These are phyloP conservation scores for Termitomyces sp. DNA, from an alignment of 768 basidiomycete species.

Conservation along the genomic window DNA sequence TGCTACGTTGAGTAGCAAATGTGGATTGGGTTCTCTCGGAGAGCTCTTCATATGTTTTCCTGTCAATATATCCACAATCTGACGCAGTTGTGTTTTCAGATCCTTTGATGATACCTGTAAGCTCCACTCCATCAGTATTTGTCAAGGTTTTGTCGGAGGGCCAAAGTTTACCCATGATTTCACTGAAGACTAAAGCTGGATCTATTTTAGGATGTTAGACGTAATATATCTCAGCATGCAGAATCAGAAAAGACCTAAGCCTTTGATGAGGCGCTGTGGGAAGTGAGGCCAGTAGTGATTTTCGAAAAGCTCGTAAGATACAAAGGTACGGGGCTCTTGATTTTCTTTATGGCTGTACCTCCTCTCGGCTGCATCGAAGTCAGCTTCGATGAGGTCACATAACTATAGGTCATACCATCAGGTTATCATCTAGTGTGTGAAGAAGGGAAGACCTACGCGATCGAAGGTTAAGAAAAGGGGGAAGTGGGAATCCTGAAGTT, in stretches of 20 bases:
- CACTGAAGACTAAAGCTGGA: constrained; percentile 60
- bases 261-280: constrained; percentile 47
- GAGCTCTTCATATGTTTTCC: constrained; percentile 42
- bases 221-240: not conserved
- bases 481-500: constrained; percentile 58
- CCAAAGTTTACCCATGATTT: constrained; percentile 54
- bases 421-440: not conserved
- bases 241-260: constrained; percentile 43
- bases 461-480: constrained; percentile 72
- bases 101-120: constrained; percentile 65
- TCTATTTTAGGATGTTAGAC: constrained; percentile 36
- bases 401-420: constrained; percentile 31
- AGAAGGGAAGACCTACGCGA: constrained; percentile 35
- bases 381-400: constrained; percentile 47
- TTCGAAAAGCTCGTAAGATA: constrained; percentile 50
- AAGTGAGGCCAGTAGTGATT: constrained; percentile 61
- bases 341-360: constrained; percentile 2
- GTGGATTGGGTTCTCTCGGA: constrained; percentile 52
- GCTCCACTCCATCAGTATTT: not conserved
- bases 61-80: constrained; percentile 39
- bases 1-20: constrained; percentile 48
- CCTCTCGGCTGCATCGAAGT: constrained; percentile 26
- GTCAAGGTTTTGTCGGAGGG: not conserved
- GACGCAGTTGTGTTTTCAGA: constrained; percentile 49
- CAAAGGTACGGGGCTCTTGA: constrained; percentile 18